Evolutionary conservation across 225 moss, liverwort and hornwort genomes (phyloP), one percentile per base, ranked within the genome.

Genomic region (Takakia lepidozioides): DNA sequence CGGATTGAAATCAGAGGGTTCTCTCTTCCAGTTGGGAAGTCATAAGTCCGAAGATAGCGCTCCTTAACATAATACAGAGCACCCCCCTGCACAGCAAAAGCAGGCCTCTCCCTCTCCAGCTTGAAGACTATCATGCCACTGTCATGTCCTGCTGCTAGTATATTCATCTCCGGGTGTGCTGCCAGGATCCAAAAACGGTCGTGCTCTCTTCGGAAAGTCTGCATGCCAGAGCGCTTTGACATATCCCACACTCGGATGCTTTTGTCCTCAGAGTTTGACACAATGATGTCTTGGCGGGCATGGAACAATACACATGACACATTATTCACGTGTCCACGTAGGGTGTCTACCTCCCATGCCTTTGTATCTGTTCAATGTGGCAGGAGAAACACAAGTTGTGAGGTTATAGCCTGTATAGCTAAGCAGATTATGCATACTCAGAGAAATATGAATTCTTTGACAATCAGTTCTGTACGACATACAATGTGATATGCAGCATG

Each of bases 81-180:
- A 41, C 90, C 87, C 55, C 90, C 95, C 41, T 90, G 95, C 22
- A 98, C 90, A n/a, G 95, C 95, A 67, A 82, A 98, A 8, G 95
- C 90, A 38, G 95, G 95, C 54, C 95, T 84, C 69, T 98, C 95
- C n/a, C 95, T 76, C 62, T 98, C 95, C 75, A 98, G 66, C 74
- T 98, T 98, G 67, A 98, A 98, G 28, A 98, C 95, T 24, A 98
- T 98, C 95, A 98, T 98, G 50, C 95, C 95, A 70, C 95, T 98
- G 59, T 98, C 95, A 60, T 98, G 95, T 55, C 95, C 95, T 61
- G 95, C 95, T 18, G 95, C 95, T 19, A 98, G 69, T 29, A 98
- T 84, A 59, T 98, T 98, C 90, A 98, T 87, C 59, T 98, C 95
- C 27, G 95, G 95, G 54, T 98, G 95, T 1, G 87, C 95, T 37